Conservation (phyloP, 192 early-diverging fungal genomes). For the Backusella tarrabulga region DNA sequence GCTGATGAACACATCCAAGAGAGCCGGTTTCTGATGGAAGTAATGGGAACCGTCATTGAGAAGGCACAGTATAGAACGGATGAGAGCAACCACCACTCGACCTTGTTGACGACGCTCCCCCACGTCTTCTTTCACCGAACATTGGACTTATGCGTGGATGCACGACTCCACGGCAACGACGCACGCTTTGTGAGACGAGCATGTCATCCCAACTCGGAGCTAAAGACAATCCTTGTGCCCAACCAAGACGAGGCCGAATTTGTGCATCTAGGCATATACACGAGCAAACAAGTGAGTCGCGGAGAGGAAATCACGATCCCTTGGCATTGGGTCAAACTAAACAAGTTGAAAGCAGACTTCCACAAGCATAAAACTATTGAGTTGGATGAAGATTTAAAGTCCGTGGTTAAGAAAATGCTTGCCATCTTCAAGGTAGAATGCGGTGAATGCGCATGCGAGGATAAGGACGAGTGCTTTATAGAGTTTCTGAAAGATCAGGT, state of each 20-base stretch:
- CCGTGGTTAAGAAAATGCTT: slow-evolving; percentile 27
- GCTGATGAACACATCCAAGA: slow-evolving; percentile 36
- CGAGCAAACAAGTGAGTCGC: slow-evolving; percentile 49
- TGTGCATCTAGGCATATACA: slow-evolving; percentile 68
- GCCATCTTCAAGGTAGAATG: slow-evolving; percentile 32
- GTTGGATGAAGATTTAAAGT: slow-evolving; percentile 13
- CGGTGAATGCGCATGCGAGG: slow-evolving; percentile 49
- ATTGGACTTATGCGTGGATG: slow-evolving; percentile 68
- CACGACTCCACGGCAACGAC: slow-evolving; percentile 64
- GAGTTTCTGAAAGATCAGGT: slow-evolving; percentile 38
- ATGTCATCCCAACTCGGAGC: slow-evolving; percentile 62
- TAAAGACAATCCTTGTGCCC: slow-evolving; percentile 58
- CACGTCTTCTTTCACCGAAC: slow-evolving; percentile 66
- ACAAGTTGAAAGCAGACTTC: slow-evolving; percentile 24
- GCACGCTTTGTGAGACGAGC: slow-evolving; percentile 67
- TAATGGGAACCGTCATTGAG: slow-evolving; percentile 69
- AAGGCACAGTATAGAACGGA: slow-evolving; percentile 60
- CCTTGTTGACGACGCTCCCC: slow-evolving; percentile 59
- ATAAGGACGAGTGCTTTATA: slow-evolving; percentile 39
- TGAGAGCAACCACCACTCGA: slow-evolving; percentile 59
- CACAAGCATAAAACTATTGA: neutral
- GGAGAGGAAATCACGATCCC: slow-evolving; percentile 70
- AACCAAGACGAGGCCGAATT: slow-evolving; percentile 42
- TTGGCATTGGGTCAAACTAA: slow-evolving; percentile 66
- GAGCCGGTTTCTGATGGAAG: slow-evolving; percentile 68